These are phyloP conservation scores for Cystobasidium tubakii DNA, from an alignment of 768 basidiomycete genomes.

Conservation along the genomic window DNA sequence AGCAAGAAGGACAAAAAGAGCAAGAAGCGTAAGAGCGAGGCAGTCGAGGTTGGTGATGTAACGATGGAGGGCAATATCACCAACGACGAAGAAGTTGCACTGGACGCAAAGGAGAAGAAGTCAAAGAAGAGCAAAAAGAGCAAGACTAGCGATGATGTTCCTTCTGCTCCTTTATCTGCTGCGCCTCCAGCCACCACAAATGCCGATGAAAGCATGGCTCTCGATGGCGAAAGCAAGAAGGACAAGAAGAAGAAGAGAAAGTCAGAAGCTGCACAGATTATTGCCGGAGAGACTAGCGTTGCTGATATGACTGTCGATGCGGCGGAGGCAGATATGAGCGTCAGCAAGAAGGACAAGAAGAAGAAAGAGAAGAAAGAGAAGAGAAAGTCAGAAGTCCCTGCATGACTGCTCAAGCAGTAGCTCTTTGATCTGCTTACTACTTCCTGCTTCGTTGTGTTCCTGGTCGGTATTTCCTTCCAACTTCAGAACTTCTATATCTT, in stretches of 20 bases:
- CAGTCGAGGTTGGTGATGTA: constrained; percentile 16
- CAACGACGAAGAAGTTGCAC: constrained; percentile 41
- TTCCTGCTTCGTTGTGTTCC: not conserved
- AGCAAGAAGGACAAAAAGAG: constrained; percentile 54
- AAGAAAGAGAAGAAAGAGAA: constrained; percentile 31
- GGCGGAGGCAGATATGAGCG: constrained; percentile 26
- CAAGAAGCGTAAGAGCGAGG: constrained; percentile 64
- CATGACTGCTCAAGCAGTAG: not conserved
- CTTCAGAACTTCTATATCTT: not conserved
- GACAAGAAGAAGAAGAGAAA: constrained; percentile 35
- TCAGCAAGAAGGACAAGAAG: constrained; percentile 27
- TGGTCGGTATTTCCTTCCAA: not conserved
- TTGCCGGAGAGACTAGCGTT: not conserved
- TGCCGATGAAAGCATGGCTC: constrained; percentile 19
- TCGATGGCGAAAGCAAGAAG: constrained; percentile 21
- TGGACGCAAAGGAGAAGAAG: constrained; percentile 43
- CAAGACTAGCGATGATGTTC: constrained; percentile 31
- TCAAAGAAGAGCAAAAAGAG: constrained; percentile 39
- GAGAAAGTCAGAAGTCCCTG: constrained; percentile 13
- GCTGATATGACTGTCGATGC: constrained; percentile 35
- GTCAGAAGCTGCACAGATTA: constrained; percentile 14
- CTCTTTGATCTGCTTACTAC: not conserved
- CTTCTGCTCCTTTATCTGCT: constrained; percentile 29
- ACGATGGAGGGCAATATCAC: constrained; percentile 26
- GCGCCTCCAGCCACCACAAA: constrained; percentile 9